Base-by-base conservation (phyloP, 306 rosid genomes). In the Cucurbita moschata region DNA sequence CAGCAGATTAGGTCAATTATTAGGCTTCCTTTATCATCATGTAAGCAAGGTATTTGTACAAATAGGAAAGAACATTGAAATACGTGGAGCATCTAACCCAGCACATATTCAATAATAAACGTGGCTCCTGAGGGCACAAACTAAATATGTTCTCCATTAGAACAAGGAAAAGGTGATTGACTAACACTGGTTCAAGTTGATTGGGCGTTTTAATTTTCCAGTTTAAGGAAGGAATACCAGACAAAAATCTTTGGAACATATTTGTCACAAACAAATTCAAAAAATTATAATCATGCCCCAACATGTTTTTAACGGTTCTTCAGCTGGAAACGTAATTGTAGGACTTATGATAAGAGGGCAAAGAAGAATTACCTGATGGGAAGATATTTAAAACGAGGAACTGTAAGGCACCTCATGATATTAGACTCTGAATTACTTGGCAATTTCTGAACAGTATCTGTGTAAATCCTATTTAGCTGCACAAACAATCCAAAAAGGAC, bases 401-500 rank as follows among this genome's bases (percentile, higher is more conserved):
- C 92, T 23, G 90, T 83, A 79, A 96, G 86, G 80, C 99, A 94
- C 87, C 99, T 87, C 91, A 94, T 85, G 77, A 88, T 89, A 82
- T 94, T 94, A 68, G 99, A 94, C 80, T 94, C 99, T 61, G 99
- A 91, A 85, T 91, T 91, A 78, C 95, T 88, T 72, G 97, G 96
- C 79, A 94, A 82, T 82, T 91, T 94, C 77, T 94, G 99, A 71
- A 88, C 96, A 75, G 96, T 84, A 73, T 94, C 97, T 5, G 88
- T 91, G 85, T 87, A 91, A 88, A 84, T 83, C 50, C 99, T 93
- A 76, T 94, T 84, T 72, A 94, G 97, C 82, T 94, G 99, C 86
- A 94, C 97, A 79, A 88, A 94, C 84, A 94, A 94, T 82, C 99
- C 99, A 73, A 94, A 94, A 39, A 94, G 97, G 74, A 94, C 95